Evolutionary conservation across 805 yeast genomes (phyloP).

Genomic region (Candida chilensis): DNA sequence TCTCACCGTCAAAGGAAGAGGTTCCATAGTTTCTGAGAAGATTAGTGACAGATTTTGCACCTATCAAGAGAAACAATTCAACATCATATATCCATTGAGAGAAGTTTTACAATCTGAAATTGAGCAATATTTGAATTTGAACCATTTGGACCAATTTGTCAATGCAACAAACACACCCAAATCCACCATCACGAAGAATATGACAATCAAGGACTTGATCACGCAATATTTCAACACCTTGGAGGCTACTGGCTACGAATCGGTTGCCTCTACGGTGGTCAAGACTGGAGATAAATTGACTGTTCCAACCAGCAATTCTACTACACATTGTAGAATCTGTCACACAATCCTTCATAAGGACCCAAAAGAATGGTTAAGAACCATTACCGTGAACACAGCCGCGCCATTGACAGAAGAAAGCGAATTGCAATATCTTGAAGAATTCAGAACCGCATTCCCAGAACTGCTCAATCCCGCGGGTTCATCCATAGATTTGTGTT

Average conservation of each 20-base stretch:
- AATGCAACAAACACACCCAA: constrained; percentile 10
- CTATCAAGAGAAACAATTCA: constrained; percentile 19
- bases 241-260: constrained; percentile 69
- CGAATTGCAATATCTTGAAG: not conserved
- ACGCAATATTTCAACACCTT: constrained; percentile 61
- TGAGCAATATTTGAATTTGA: constrained; percentile 38
- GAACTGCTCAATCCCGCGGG: not conserved
- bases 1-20: constrained; percentile 80
- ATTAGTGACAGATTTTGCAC: constrained; percentile 33
- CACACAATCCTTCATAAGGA: constrained; percentile 40
- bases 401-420: constrained; percentile 40
- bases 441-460: not conserved
- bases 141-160: constrained; percentile 23
- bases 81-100: constrained; percentile 60
- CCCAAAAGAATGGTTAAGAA: constrained; percentile 58
- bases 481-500: constrained; percentile 49
- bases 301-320: constrained; percentile 24
- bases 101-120: constrained; percentile 71
- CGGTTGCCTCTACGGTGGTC: constrained; percentile 87
- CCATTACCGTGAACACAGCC: constrained; percentile 54
- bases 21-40: constrained; percentile 48
- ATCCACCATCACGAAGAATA: constrained; percentile 49
- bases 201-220: constrained; percentile 76
- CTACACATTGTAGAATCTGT: constrained; percentile 46
- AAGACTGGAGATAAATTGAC: constrained; percentile 76